These are phyloP conservation scores for Trametes versicolor DNA, from an alignment of 1,284 basidiomycete species.

Conservation along the genomic window DNA sequence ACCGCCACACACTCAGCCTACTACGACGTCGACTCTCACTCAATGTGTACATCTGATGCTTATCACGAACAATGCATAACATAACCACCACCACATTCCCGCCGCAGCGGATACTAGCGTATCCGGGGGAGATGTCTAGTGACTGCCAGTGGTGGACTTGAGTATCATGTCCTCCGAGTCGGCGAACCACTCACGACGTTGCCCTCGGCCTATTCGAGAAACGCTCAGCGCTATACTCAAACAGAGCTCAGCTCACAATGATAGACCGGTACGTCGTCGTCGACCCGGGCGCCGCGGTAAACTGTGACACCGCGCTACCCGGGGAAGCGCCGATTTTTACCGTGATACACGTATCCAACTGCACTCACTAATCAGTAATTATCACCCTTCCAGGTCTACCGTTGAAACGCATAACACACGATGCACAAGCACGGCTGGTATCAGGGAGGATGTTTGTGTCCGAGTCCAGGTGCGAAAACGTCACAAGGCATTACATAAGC, in stretches of 20 bases:
- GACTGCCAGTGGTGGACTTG: too few relatives aligned
- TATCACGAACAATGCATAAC: too few relatives aligned
- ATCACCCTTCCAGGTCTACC: conserved; percentile 59
- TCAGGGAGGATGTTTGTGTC: conserved; percentile 80
- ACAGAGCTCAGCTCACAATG: conserved; percentile 15
- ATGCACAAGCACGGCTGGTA: conserved; percentile 60
- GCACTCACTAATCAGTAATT: conserved; percentile 19
- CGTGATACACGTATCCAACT: conserved; percentile 24
- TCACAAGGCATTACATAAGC: conserved; percentile 65
- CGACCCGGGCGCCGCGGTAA: too few relatives aligned
- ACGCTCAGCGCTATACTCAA: conserved; percentile 28
- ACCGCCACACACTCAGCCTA: too few relatives aligned
- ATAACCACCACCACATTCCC: too few relatives aligned
- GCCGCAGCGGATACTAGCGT: too few relatives aligned
- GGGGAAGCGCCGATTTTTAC: conserved; percentile 22
- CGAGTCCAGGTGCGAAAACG: conserved; percentile 77
- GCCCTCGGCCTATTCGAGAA: conserved; percentile 34
- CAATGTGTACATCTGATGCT: too few relatives aligned
- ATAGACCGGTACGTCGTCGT: conserved; percentile 20
- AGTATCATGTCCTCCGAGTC: too few relatives aligned
- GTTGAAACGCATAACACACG: conserved; percentile 72
- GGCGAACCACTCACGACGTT: conserved; percentile 19
- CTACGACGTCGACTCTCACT: too few relatives aligned
- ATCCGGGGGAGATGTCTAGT: too few relatives aligned
- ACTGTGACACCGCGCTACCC: neutral